Conservation (phyloP, 257 asterid genomes). For the Jaltomata sinuosa region DNA sequence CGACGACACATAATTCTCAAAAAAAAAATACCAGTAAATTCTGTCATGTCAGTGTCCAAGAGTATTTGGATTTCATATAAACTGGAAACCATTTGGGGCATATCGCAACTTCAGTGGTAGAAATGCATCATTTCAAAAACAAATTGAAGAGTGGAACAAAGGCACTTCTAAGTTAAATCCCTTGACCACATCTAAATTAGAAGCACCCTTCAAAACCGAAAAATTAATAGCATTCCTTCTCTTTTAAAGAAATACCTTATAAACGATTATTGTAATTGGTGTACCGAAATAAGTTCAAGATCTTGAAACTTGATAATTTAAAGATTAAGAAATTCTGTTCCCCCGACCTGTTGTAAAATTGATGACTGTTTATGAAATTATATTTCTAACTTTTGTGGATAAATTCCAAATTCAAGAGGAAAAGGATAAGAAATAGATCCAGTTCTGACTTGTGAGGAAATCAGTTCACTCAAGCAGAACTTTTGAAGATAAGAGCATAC, state of each 20-base stretch:
- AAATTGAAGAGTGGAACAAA: background rate
- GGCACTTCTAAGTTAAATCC: background rate
- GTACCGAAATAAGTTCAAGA: background rate
- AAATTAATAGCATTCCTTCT: background rate
- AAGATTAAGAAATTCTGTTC: background rate
- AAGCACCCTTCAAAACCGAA: background rate
- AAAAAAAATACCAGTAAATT: background rate
- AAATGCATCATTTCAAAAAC: background rate
- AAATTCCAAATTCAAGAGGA: background rate
- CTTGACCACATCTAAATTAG: background rate
- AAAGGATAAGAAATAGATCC: background rate
- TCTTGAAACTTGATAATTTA: background rate
- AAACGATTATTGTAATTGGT: background rate
- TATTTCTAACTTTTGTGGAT: background rate
- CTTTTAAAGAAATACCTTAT: background rate
- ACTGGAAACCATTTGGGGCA: background rate
- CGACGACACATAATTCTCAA: background rate
- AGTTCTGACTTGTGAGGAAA: background rate
- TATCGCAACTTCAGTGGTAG: background rate
- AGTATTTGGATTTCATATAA: background rate
- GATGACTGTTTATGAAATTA: background rate
- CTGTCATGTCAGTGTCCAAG: background rate
- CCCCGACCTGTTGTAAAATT: background rate
- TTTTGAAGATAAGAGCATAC: conserved; percentile 13
- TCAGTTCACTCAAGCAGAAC: background rate